These are phyloP conservation scores for Boletus rubescentipes DNA, from an alignment of 768 basidiomycete species.

Conservation along the genomic window DNA sequence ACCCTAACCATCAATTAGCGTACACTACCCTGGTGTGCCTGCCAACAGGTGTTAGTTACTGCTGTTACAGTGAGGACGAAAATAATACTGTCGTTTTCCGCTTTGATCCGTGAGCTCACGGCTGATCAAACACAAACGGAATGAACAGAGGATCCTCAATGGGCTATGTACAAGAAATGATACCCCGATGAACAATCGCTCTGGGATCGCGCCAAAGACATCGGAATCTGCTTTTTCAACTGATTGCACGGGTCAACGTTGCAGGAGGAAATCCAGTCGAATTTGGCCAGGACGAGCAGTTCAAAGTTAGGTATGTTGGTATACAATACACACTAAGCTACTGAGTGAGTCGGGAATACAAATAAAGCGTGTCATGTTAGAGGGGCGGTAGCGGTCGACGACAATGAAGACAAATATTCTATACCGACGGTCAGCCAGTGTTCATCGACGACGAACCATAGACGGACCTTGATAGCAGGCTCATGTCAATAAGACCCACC, in stretches of 20 bases:
- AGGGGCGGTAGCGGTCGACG: slow-evolving; percentile 70
- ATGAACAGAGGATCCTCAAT: slow-evolving; percentile 51
- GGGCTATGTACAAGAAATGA: slow-evolving; percentile 88
- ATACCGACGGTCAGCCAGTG: not conserved
- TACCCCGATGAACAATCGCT: slow-evolving; percentile 72
- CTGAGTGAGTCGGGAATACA: not conserved
- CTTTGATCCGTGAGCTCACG: slow-evolving; percentile 64
- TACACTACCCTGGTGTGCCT: too few species aligned
- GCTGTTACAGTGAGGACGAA: too few species aligned
- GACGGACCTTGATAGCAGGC: slow-evolving; percentile 68
- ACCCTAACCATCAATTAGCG: too few species aligned
- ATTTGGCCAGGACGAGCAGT: slow-evolving; percentile 56
- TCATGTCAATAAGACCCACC: not conserved
- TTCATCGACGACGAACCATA: not conserved
- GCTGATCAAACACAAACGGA: slow-evolving; percentile 36
- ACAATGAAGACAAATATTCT: slow-evolving; percentile 96
- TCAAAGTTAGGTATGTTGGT: slow-evolving; percentile 4
- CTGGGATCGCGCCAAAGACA: slow-evolving; percentile 58
- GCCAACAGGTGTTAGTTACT: too few species aligned
- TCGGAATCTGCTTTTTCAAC: slow-evolving; percentile 56
- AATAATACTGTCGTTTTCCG: slow-evolving; percentile 80
- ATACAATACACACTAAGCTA: slow-evolving; percentile 10
- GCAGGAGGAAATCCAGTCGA: slow-evolving; percentile 66
- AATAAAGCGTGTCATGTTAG: not conserved
- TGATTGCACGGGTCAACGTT: slow-evolving; percentile 55